Evolutionary conservation across 306 rosid genomes (phyloP).

Genomic region (Myrica gale): DNA sequence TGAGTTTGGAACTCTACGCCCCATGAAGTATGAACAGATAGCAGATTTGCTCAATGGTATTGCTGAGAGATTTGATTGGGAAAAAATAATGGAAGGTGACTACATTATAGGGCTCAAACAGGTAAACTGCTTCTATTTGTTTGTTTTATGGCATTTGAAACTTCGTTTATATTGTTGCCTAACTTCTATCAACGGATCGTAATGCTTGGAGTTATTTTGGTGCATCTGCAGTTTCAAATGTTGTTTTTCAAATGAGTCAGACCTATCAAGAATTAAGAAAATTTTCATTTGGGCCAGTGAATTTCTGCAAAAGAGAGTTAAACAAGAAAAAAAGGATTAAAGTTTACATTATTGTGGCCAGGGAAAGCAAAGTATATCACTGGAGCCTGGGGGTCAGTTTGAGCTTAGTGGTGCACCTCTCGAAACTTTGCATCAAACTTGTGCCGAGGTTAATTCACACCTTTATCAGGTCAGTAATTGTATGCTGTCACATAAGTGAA

Average conservation of each 20-base stretch:
- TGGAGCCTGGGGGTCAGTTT: conserved; percentile 99
- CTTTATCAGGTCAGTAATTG: conserved; percentile 70
- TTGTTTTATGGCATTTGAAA: background rate
- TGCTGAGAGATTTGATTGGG: conserved; percentile 95
- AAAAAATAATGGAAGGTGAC: conserved; percentile 83
- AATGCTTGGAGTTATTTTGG: background rate
- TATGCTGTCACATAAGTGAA: no score
- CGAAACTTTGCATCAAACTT: conserved; percentile 96
- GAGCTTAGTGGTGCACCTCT: conserved; percentile 99
- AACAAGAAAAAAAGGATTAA: background rate
- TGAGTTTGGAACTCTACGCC: conserved; percentile 66
- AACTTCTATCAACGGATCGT: background rate
- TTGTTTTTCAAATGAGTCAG: background rate
- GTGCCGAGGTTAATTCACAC: conserved; percentile 96
- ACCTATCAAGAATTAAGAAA: background rate
- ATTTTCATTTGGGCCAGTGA: background rate
- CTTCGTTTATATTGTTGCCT: background rate
- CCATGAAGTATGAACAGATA: conserved; percentile 85
- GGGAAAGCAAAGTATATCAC: conserved; percentile 95
- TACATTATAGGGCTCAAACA: conserved; percentile 87
- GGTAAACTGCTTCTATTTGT: conserved; percentile 37
- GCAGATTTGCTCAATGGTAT: conserved; percentile 73
- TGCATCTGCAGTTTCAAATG: background rate
- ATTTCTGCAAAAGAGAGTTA: background rate
- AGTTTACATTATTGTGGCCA: conserved; percentile 34